A percentile compares a stretch with the other conserved stretches of the same genome.
Conservation (phyloP, 352 stramenopile species). For the Pythium vanterpoolii region DNA sequence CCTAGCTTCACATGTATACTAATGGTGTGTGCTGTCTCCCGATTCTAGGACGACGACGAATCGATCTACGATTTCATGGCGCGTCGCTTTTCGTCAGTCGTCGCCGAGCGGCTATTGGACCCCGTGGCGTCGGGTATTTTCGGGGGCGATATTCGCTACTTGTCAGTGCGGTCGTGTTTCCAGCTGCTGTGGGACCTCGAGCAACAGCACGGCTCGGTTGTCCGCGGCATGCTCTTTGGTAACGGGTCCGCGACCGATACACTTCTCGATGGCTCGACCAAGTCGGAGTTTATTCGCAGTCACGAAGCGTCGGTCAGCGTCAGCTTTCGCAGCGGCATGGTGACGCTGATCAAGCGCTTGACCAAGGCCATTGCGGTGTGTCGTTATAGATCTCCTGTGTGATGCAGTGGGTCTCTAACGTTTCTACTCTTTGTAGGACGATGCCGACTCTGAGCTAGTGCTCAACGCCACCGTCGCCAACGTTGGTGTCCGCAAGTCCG, state of each 20-base stretch:
- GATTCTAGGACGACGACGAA: slow-evolving; percentile 53
- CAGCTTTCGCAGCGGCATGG: slow-evolving; percentile 82
- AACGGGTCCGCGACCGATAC: slow-evolving; percentile 26
- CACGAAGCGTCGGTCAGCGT: slow-evolving; percentile 80
- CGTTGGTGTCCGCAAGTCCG: slow-evolving; percentile 1
- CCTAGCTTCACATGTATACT: not conserved
- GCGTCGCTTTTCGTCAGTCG: slow-evolving; percentile 70
- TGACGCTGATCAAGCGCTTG: slow-evolving; percentile 58
- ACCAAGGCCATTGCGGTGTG: slow-evolving; percentile 36
- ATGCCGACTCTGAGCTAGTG: slow-evolving; percentile 20
- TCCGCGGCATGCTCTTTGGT: slow-evolving; percentile 68
- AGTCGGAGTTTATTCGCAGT: slow-evolving; percentile 68
- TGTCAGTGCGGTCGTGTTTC: slow-evolving; percentile 84
- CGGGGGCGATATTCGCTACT: slow-evolving; percentile 71
- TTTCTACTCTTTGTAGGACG: slow-evolving; percentile 7
- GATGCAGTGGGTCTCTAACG: not conserved
- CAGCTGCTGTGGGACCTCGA: slow-evolving; percentile 76
- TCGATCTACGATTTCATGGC: slow-evolving; percentile 79
- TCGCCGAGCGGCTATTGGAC: slow-evolving; percentile 79
- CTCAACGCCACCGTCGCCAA: slow-evolving; percentile 21
- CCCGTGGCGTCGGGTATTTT: slow-evolving; percentile 85
- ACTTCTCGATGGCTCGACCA: slow-evolving; percentile 63
- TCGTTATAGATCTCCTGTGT: not conserved
- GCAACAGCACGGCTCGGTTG: slow-evolving; percentile 68
- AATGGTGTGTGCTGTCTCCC: not conserved